Evolutionary conservation across 192 early-diverging fungal genomes (phyloP).

Genomic region (Radiomyces spectabilis): DNA sequence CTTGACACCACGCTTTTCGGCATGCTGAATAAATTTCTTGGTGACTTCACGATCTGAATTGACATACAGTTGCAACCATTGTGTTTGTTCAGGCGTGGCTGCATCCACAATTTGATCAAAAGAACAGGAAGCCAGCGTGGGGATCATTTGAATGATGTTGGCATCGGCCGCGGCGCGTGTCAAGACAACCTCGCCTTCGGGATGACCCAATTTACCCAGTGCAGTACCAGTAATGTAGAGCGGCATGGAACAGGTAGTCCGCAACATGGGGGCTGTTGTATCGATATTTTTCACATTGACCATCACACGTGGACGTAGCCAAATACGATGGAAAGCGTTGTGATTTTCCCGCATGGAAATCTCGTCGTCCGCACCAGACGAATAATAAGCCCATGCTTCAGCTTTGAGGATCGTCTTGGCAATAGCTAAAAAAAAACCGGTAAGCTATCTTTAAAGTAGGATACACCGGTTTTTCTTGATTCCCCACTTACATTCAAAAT

Average conservation of each 20-base stretch:
- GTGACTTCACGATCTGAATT: conserved; percentile 61
- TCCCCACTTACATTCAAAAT: conserved; percentile 50
- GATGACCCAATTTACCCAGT: conserved; percentile 61
- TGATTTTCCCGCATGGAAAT: conserved; percentile 77
- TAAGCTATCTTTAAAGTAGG: no score
- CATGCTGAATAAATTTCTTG: conserved; percentile 57
- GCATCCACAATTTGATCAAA: conserved; percentile 58
- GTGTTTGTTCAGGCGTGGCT: conserved; percentile 28
- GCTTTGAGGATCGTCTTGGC: conserved; percentile 46
- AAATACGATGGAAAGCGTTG: conserved; percentile 65
- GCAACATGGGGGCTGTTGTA: conserved; percentile 56
- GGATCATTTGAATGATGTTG: conserved; percentile 70
- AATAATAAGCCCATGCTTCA: conserved; percentile 81
- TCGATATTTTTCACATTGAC: conserved; percentile 62
- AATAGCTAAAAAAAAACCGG: conserved; percentile 27
- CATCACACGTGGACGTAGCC: conserved; percentile 64
- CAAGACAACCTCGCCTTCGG: conserved; percentile 63
- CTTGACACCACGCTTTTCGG: conserved; percentile 71
- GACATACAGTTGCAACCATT: conserved; percentile 83
- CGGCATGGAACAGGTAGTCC: conserved; percentile 49
- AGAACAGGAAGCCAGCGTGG: conserved; percentile 64
- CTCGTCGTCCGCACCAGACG: conserved; percentile 75
- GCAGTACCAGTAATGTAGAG: conserved; percentile 76
- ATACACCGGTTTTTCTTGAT: background rate
- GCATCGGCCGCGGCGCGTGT: conserved; percentile 40